These are phyloP conservation scores for Fusarium nelsonii DNA, from an alignment of 2,329 filamentous ascomycete genomes.

Conservation along the genomic window DNA sequence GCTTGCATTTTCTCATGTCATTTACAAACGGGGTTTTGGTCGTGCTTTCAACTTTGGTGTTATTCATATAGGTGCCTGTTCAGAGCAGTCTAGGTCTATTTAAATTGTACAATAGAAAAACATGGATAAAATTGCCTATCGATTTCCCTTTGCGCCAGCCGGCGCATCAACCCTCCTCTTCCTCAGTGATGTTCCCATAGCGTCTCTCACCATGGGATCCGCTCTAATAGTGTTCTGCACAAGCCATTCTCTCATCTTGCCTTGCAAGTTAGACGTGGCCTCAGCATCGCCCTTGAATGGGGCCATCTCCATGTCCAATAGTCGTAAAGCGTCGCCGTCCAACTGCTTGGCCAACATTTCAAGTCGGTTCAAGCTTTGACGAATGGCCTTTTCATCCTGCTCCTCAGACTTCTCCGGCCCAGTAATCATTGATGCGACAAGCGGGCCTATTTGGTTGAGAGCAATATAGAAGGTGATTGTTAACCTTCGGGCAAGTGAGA, in stretches of 20 bases:
- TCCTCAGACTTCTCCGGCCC: conserved; percentile 43
- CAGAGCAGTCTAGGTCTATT: conserved; percentile 35
- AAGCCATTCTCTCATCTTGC: conserved; percentile 85
- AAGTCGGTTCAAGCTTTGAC: conserved; percentile 76
- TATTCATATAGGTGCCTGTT: conserved; percentile 24
- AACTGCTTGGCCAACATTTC: conserved; percentile 69
- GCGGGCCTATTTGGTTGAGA: conserved; percentile 81
- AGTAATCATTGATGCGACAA: conserved; percentile 61
- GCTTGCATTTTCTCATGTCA: conserved; percentile 30
- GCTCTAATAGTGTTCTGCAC: conserved; percentile 86
- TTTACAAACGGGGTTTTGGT: conserved; percentile 15
- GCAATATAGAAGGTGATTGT: conserved; percentile 86
- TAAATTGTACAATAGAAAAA: conserved; percentile 27
- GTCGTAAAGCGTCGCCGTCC: conserved; percentile 75
- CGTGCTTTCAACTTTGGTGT: conserved; percentile 17
- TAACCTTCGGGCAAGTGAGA: conserved; percentile 80
- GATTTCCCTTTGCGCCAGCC: conserved; percentile 68
- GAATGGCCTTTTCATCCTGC: conserved; percentile 62
- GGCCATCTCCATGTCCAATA: conserved; percentile 82
- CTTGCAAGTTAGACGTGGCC: conserved; percentile 68
- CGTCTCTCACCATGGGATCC: conserved; percentile 85
- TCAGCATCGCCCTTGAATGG: conserved; percentile 82
- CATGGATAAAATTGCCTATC: conserved; percentile 39
- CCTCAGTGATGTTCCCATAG: conserved; percentile 76
- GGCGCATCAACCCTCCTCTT: conserved; percentile 72